These are phyloP conservation scores for Mycosphaerella arachidis DNA, from an alignment of 2,329 filamentous ascomycete genomes.

Conservation along the genomic window DNA sequence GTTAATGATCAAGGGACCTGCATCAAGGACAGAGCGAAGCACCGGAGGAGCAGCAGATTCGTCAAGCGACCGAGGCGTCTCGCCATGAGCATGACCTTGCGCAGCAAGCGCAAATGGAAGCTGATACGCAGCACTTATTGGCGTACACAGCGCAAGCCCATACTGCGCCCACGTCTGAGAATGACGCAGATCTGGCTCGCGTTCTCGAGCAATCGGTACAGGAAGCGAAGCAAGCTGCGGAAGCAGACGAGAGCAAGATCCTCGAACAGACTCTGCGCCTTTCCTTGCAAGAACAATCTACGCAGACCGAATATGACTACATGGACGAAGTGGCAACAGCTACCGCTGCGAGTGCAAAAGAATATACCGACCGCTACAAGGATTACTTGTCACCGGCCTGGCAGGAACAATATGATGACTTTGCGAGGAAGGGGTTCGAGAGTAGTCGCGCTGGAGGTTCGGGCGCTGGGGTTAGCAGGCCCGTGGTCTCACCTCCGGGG, in stretches of 20 bases:
- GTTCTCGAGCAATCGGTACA: background rate
- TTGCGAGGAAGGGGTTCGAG: background rate
- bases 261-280: background rate
- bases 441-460: background rate
- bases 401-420: background rate
- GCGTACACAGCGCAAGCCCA: background rate
- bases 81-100: background rate
- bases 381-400: background rate
- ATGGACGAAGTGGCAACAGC: background rate
- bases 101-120: background rate
- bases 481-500: background rate
- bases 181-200: background rate
- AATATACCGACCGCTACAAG: background rate
- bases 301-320: background rate
- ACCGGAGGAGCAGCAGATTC: background rate
- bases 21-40: background rate
- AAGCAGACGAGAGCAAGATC: background rate
- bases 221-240: background rate
- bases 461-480: background rate
- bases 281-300: background rate
- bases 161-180: background rate
- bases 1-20: background rate
- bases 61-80: background rate
- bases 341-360: background rate
- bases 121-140: background rate